A percentile compares a stretch with the other conserved stretches of the same genome.
Evolutionary conservation across 2,329 filamentous ascomycete genomes (phyloP).

Genomic region (Daldinia sp.): DNA sequence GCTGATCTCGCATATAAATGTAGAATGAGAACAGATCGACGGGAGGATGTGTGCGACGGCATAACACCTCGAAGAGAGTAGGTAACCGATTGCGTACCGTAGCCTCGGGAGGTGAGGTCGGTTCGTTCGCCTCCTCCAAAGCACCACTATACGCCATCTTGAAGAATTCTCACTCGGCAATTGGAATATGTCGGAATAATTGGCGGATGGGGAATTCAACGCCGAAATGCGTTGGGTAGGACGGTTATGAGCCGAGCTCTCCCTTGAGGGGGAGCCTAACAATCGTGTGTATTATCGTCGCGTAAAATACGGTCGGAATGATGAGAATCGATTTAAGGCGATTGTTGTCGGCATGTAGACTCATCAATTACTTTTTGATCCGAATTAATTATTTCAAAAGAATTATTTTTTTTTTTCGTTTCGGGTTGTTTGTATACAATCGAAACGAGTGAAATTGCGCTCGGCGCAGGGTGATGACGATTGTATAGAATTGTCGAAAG

Average conservation of each 20-base stretch:
- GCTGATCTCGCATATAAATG: slow-evolving; percentile 99
- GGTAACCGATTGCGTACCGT: slow-evolving; percentile 84
- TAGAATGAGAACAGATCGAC: slow-evolving; percentile 99
- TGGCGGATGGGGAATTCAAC: slow-evolving; percentile 9
- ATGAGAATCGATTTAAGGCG: slow-evolving; percentile 18
- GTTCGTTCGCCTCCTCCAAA: slow-evolving; percentile 52
- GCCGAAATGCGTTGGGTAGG: slow-evolving; percentile 1
- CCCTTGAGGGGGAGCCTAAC: slow-evolving; percentile 14
- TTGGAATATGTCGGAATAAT: slow-evolving; percentile 12
- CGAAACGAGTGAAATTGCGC: slow-evolving; percentile 49
- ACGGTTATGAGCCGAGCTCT: slow-evolving; percentile 22
- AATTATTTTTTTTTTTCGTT: slow-evolving; percentile 6
- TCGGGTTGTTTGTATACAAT: slow-evolving; percentile 24
- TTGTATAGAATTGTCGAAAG: slow-evolving; percentile 35
- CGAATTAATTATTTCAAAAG: slow-evolving; percentile 19
- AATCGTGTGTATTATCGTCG: slow-evolving; percentile 28
- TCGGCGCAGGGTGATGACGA: slow-evolving; percentile 43
- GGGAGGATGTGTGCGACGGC: slow-evolving; percentile 90
- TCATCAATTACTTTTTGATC: slow-evolving; percentile 19
- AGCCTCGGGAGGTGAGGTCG: slow-evolving; percentile 68
- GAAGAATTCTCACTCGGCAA: slow-evolving; percentile 20
- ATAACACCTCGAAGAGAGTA: slow-evolving; percentile 95
- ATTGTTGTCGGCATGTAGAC: slow-evolving; percentile 11
- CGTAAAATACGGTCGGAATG: slow-evolving; percentile 8
- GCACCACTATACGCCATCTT: slow-evolving; percentile 54